Conservation (phyloP, 495 filamentous ascomycete species). For the Clohesyomyces aquaticus region DNA sequence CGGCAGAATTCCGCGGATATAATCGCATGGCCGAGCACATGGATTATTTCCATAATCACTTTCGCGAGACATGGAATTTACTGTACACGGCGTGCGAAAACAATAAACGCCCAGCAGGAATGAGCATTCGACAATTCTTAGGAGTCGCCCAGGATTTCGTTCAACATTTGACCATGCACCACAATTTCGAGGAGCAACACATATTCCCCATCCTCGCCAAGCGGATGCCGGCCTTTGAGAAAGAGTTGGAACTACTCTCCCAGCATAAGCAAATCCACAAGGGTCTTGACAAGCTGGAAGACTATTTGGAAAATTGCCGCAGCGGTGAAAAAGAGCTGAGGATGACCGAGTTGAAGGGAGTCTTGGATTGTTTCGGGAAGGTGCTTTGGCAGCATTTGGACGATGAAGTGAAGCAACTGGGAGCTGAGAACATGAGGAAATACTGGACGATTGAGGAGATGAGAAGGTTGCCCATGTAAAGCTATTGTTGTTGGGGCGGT, state of each 20-base stretch:
- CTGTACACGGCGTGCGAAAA: slow-evolving; percentile 63
- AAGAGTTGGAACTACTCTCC: slow-evolving; percentile 66
- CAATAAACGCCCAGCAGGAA: slow-evolving; percentile 57
- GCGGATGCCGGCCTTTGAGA: slow-evolving; percentile 80
- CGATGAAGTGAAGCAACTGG: slow-evolving; percentile 48
- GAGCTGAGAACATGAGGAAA: slow-evolving; percentile 81
- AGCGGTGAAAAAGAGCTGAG: slow-evolving; percentile 70
- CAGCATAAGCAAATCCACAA: slow-evolving; percentile 83
- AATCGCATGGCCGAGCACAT: slow-evolving; percentile 78
- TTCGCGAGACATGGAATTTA: slow-evolving; percentile 71
- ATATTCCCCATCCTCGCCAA: slow-evolving; percentile 77
- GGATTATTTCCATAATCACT: slow-evolving; percentile 74
- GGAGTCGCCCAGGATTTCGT: slow-evolving; percentile 66
- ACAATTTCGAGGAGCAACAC: slow-evolving; percentile 81
- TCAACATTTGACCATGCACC: slow-evolving; percentile 72
- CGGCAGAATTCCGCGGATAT: slow-evolving; percentile 64
- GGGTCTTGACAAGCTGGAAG: slow-evolving; percentile 73
- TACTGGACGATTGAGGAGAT: slow-evolving; percentile 84
- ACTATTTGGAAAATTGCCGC: slow-evolving; percentile 67
- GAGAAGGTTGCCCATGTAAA: slow-evolving; percentile 59
- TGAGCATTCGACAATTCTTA: slow-evolving; percentile 69
- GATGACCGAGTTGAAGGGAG: slow-evolving; percentile 65
- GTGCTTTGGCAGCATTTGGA: slow-evolving; percentile 52
- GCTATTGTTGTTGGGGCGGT: neutral
- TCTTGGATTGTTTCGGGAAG: slow-evolving; percentile 66